phyloP scores from a whole-genome alignment of 306 rosid genomes.

The Prunus kanzakura region DNA sequence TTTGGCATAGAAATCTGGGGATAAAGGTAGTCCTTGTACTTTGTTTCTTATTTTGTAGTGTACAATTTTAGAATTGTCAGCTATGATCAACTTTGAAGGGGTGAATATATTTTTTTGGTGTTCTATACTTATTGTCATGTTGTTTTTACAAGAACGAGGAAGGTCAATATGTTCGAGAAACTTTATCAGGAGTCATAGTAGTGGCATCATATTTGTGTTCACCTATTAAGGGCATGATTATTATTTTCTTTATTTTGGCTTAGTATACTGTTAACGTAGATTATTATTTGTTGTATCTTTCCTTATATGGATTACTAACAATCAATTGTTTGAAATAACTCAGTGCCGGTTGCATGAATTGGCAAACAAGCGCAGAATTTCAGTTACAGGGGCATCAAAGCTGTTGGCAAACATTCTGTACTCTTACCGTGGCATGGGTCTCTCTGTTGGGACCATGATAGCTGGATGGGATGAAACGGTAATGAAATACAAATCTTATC shows the following conservation, averaged over 20 bases:
- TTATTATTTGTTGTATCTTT: not conserved
- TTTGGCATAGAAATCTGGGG: constrained; percentile 55
- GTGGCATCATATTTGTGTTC: not conserved
- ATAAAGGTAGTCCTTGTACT: constrained; percentile 31
- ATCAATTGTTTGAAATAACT: not conserved
- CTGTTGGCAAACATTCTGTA: constrained; percentile 88
- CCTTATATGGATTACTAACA: constrained; percentile 7
- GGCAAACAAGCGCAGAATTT: constrained; percentile 90
- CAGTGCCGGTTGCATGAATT: constrained; percentile 89
- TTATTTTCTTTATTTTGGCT: not conserved
- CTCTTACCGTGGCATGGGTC: constrained; percentile 97
- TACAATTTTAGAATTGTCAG: not conserved
- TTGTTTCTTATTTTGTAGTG: not conserved
- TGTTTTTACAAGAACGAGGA: not conserved
- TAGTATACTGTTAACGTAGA: not conserved
- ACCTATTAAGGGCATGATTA: not conserved
- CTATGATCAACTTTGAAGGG: not conserved
- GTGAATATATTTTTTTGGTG: not conserved
- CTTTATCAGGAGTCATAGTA: not conserved
- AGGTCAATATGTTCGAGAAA: not conserved
- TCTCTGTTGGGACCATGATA: constrained; percentile 97
- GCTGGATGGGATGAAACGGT: constrained; percentile 99
- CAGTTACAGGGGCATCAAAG: constrained; percentile 97
- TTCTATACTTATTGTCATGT: not conserved
- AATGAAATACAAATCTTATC: constrained; percentile 13